Base-by-base conservation (phyloP, 1,139 yeast genomes). In the Candida sp. region DNA sequence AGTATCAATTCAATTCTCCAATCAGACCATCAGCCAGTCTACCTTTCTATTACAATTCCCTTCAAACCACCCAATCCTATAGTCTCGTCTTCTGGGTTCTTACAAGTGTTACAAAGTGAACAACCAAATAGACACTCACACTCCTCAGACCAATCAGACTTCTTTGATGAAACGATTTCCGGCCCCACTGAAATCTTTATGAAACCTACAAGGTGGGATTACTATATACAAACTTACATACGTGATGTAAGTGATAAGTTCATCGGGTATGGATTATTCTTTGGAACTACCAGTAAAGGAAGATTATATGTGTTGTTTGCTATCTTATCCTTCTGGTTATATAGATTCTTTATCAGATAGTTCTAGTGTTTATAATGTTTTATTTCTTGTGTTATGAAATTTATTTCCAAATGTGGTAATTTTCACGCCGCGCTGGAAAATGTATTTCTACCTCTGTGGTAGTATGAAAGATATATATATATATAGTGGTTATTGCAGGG, bases 1-100 rank as follows among this genome's bases (percentile, higher is more conserved):
- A 68, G 81, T 30, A 56, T 79, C 11, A 46, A 57, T 15, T 48
- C 64, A 1, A 49, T 69, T 22, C 55, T 70, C 19, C 52, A 55
- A 33, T 71, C 77, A 2, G 79, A 73, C 50, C 81, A 63, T 60
- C 75, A 49, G 46, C 76, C 62, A 42, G 84, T 61, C 21, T 79
- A 61, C 50, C 60, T 82, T 38, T 59, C 63, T 15, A 61, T 80
- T 3, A 51, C 65, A 0, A 61, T 79, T 4, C 83, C 83, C 1
- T 49, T 58, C 21, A 41, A 51, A 4, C 59, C 81, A 0, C 82
- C 84, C 0, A 58, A 63, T 33, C 57, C 73, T 9, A 63, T 75
- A 12, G 59, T 76, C 5, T 64, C 76, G 3, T 45, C 58, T 0
- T 53, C 58, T 21, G 82, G 83, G 1, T 75, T 70, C 50, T 61